Base-by-base conservation (phyloP, 2,329 filamentous ascomycete genomes). In the Pseudocercospora fijiensis region DNA sequence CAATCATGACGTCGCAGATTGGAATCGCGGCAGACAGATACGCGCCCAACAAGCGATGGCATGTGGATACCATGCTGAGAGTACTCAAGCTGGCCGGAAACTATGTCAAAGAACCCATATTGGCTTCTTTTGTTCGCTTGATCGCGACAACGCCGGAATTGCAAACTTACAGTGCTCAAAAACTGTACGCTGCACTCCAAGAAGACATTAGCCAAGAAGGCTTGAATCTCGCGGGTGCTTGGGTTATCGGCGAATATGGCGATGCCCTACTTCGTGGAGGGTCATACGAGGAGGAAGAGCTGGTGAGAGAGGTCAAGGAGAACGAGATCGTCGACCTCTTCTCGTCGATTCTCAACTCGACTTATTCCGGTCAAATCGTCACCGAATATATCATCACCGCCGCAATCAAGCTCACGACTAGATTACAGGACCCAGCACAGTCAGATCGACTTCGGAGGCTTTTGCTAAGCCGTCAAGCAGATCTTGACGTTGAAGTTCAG, bases 201-300 rank as follows among this genome's bases (percentile, higher is more conserved):
- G 95, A 96, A 69, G 95, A 99, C 72, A 97, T 99, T 71, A 97
- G 94, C 1, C 95, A 99, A 76, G 96, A 99, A 78, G 96, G 92
- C 68, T 81, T 99, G 67, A 97, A 92, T 8, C 85, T 98, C 67
- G 92, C 94, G 57, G 95, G 91, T 41, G 90, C 95, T 6, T 99
- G 95, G 95, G 96, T 95, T 60, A 96, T 99, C 76, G 95, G 96
- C 74, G 95, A 99, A 79, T 99, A 93, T 74, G 94, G 92, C 11
- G 95, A 99, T 77, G 86, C 90, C 20, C 83, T 99, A n/a, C 83
- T 99, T 37, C 86, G 86, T 65, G 93, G 93, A 37, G 93, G 93
- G 0, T 90, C 95, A 72, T 96, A 96, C 70, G 94, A 98, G 76
- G 93, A 96, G 75, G 92, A 96, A 76, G 94, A 97, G 73, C 82